A percentile compares a stretch with the other conserved stretches of the same genome.
Conservation (phyloP, 1,284 basidiomycete species). For the Ceratobasidium sp. region DNA sequence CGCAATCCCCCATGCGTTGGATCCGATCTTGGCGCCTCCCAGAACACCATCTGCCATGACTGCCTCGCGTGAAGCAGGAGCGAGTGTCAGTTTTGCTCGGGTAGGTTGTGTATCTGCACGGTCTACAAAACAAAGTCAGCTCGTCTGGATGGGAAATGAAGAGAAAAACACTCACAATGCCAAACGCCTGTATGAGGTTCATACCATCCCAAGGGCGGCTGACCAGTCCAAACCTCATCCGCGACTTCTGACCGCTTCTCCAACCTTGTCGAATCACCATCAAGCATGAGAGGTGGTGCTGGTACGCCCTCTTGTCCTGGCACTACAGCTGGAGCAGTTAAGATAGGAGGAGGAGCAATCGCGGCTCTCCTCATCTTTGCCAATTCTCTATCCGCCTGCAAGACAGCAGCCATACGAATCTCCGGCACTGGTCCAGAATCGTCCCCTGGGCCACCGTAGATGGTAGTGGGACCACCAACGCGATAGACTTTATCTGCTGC, state of each 20-base stretch:
- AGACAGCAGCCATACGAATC: constrained; percentile 57
- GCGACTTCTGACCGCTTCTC: constrained; percentile 43
- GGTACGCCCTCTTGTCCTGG: background rate
- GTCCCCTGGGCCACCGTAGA: constrained; percentile 85
- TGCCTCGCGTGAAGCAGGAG: constrained; percentile 57
- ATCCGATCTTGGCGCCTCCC: constrained; percentile 74
- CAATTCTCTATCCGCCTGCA: constrained; percentile 70
- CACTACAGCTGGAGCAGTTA: constrained; percentile 48
- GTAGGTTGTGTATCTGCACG: constrained; percentile 76
- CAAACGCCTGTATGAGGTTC: constrained; percentile 75
- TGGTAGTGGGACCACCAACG: constrained; percentile 76
- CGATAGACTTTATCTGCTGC: constrained; percentile 48
- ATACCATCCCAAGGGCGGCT: constrained; percentile 66
- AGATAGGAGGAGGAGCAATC: constrained; percentile 35
- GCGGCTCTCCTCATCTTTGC: constrained; percentile 65
- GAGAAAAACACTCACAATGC: constrained; percentile 61
- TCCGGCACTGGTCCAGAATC: constrained; percentile 72
- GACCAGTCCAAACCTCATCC: constrained; percentile 46
- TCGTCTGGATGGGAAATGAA: constrained; percentile 12
- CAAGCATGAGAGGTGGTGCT: constrained; percentile 22
- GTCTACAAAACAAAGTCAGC: constrained; percentile 55
- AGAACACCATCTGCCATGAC: constrained; percentile 54
- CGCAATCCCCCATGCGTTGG: constrained; percentile 77
- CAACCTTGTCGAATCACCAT: constrained; percentile 24
- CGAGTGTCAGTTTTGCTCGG: constrained; percentile 63